Evolutionary conservation across 352 stramenopile genomes (phyloP).

Genomic region (Albugo laibachii): DNA sequence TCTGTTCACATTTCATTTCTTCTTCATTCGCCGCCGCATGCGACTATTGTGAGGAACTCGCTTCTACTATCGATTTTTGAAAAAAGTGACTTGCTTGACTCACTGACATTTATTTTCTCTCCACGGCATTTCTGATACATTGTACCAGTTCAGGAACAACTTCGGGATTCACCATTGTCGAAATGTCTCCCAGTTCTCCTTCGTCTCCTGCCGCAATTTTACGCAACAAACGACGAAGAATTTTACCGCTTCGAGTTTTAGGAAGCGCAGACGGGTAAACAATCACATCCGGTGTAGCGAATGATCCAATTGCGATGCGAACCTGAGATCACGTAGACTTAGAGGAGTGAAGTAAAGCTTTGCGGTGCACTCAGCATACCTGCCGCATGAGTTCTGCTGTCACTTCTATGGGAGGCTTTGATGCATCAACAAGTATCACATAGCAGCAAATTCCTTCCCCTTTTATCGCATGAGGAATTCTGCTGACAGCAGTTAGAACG

Average conservation of each 20-base stretch:
- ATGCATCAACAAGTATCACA: conserved; percentile 79
- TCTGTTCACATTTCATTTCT: too few relatives aligned
- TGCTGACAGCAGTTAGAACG: background rate
- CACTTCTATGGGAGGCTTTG: conserved; percentile 30
- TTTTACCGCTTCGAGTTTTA: conserved; percentile 96
- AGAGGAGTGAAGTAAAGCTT: background rate
- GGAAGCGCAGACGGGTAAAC: conserved; percentile 81
- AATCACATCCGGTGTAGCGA: conserved; percentile 93
- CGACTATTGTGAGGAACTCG: too few relatives aligned
- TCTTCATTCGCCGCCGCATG: too few relatives aligned
- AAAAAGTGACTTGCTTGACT: background rate
- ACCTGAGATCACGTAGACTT: conserved; percentile 18
- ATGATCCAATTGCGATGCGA: conserved; percentile 87
- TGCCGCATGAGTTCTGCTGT: conserved; percentile 49
- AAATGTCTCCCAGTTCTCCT: conserved; percentile 90
- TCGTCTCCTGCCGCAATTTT: conserved; percentile 94
- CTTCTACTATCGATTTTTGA: too few relatives aligned
- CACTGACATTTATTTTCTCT: conserved; percentile 41
- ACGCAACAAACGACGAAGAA: conserved; percentile 96
- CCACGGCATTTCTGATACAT: conserved; percentile 58
- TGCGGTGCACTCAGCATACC: background rate
- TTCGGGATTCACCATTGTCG: conserved; percentile 88
- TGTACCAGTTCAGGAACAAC: conserved; percentile 88
- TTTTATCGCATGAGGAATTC: conserved; percentile 92
- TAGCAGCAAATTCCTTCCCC: conserved; percentile 93